Conservation (phyloP, 164 flowering plant genomes). For the Umbellularia californica region DNA sequence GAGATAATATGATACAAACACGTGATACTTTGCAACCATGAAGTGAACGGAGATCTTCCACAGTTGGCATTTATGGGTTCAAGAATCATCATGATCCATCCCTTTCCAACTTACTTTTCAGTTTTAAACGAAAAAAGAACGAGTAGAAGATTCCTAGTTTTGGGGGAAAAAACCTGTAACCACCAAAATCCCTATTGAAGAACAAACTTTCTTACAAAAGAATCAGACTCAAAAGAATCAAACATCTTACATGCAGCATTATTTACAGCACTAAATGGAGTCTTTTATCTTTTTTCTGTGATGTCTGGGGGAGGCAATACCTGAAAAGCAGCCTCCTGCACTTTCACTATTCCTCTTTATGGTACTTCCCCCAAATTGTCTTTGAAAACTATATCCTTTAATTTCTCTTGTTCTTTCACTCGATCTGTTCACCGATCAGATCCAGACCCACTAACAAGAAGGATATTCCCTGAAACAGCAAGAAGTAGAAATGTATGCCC, state of each 20-base stretch:
- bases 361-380: slow-evolving; percentile 5
- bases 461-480: slow-evolving; percentile 91
- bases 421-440: slow-evolving; percentile 90
- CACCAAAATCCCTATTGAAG: background rate
- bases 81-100: no score
- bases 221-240: background rate
- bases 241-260: background rate
- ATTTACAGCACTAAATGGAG: no score
- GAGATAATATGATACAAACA: no score
- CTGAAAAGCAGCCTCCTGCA: slow-evolving; percentile 7
- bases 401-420: slow-evolving; percentile 22
- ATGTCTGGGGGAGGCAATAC: slow-evolving; percentile 1
- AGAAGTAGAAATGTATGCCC: slow-evolving; percentile 97
- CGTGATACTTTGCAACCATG: no score
- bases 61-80: no score
- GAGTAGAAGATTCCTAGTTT: no score
- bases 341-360: background rate
- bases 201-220: background rate
- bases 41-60: no score
- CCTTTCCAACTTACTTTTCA: no score
- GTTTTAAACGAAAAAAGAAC: no score
- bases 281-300: background rate
- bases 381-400: background rate
- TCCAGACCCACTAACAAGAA: slow-evolving; percentile 94
- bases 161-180: background rate